Percentiles rank a stretch among this genome's conserved stretches.
These are phyloP conservation scores for Rhizophagus prolifer DNA, from an alignment of 192 early-diverging fungal genomes.

Conservation along the genomic window DNA sequence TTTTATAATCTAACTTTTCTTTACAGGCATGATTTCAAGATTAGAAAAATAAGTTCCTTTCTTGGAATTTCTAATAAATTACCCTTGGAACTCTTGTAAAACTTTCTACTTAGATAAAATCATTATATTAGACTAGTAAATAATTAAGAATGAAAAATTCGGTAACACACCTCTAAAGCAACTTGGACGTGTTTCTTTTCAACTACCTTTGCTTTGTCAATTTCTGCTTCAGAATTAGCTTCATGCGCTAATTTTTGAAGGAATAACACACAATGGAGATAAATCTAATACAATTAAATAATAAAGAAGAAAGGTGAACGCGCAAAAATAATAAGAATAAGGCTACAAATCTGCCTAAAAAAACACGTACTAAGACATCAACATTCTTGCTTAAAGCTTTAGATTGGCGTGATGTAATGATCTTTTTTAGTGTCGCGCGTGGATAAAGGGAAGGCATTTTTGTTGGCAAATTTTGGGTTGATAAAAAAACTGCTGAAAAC, in stretches of 20 bases:
- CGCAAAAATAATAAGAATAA: not conserved
- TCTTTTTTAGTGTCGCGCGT: slow-evolving; percentile 1
- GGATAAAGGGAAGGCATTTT: not conserved
- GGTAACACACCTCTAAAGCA: not conserved
- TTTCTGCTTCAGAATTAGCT: not conserved
- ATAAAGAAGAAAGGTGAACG: too few relatives aligned
- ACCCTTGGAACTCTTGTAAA: slow-evolving; percentile 4
- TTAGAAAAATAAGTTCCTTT: too few relatives aligned
- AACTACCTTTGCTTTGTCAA: not conserved
- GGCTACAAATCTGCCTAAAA: too few relatives aligned
- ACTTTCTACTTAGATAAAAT: not conserved
- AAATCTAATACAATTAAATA: not conserved
- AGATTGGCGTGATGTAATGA: not conserved
- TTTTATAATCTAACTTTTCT: too few relatives aligned
- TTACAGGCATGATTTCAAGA: not conserved
- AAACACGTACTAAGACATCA: slow-evolving; percentile 2
- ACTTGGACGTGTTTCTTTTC: not conserved
- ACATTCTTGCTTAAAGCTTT: slow-evolving; percentile 6
- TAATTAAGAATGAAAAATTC: too few relatives aligned
- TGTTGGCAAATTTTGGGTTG: too few relatives aligned
- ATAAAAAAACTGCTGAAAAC: too few relatives aligned
- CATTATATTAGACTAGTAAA: too few relatives aligned
- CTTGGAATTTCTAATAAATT: not conserved
- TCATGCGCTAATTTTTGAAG: not conserved
- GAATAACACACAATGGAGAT: not conserved